Conservation (phyloP, 208 protist species). For the Strigomonas culicis region DNA sequence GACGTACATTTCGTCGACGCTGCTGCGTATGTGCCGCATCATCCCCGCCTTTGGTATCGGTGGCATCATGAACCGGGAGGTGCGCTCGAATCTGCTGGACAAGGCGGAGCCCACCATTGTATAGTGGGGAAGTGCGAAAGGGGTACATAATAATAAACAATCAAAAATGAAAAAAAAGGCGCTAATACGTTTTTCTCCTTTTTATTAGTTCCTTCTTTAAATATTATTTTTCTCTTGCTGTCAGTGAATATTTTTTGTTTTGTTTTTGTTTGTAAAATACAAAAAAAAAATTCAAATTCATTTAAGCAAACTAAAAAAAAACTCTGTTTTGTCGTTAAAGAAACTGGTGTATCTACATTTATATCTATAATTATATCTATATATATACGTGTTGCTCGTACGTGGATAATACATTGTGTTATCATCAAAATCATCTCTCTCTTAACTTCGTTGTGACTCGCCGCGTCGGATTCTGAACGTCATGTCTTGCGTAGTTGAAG, state of each 20-base stretch:
- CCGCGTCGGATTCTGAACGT: no score
- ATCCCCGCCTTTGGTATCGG: slow-evolving; percentile 79
- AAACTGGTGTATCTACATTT: not conserved
- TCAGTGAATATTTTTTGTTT: not conserved
- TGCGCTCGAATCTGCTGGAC: slow-evolving; percentile 69
- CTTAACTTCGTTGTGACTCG: no score
- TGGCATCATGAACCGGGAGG: slow-evolving; percentile 80
- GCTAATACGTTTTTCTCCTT: slow-evolving; percentile 13
- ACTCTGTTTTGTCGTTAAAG: not conserved
- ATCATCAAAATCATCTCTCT: no score
- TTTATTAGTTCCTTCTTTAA: not conserved
- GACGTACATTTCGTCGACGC: slow-evolving; percentile 72
- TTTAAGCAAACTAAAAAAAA: not conserved
- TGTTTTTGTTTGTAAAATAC: not conserved
- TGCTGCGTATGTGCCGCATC: slow-evolving; percentile 81
- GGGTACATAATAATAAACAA: not conserved
- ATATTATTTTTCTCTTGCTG: slow-evolving; percentile 5
- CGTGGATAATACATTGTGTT: not conserved
- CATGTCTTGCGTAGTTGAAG: no score
- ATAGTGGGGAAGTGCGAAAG: slow-evolving; percentile 6
- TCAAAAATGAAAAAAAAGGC: not conserved
- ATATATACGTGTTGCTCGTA: not conserved
- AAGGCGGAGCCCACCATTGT: slow-evolving; percentile 35
- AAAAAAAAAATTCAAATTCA: not conserved
- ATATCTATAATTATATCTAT: slow-evolving; percentile 5